phyloP scores from a whole-genome alignment of 164 flowering plant species.

The Stephania yunnanensis region DNA sequence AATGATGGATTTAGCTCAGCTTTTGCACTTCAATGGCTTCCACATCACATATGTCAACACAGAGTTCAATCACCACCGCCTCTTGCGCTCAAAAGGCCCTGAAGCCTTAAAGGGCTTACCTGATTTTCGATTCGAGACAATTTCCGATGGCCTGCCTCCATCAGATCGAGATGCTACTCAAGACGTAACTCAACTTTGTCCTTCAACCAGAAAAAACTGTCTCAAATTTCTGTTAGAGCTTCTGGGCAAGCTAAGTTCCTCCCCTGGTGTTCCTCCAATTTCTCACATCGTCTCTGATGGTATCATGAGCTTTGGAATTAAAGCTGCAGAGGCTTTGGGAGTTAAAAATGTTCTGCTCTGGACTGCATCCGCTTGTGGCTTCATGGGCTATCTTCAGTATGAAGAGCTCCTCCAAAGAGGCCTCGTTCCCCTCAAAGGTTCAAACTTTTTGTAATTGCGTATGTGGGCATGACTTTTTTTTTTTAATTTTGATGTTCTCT shows the following conservation, averaged over 20 bases:
- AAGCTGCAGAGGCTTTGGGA: slow-evolving; percentile 35
- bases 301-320: slow-evolving; percentile 31
- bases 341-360: slow-evolving; percentile 35
- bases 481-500: too few species aligned
- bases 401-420: slow-evolving; percentile 8
- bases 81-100: slow-evolving; percentile 35
- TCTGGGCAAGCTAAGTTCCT: slow-evolving; percentile 20
- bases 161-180: slow-evolving; percentile 47
- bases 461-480: too few species aligned
- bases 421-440: slow-evolving; percentile 10
- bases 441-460: too few species aligned
- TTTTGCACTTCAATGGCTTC: slow-evolving; percentile 47
- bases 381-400: slow-evolving; percentile 6
- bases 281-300: slow-evolving; percentile 42
- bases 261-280: slow-evolving; percentile 27
- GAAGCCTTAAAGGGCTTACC: slow-evolving; percentile 26
- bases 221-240: slow-evolving; percentile 26
- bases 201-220: slow-evolving; percentile 27
- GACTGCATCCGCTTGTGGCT: slow-evolving; percentile 27
- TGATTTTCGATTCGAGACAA: slow-evolving; percentile 45
- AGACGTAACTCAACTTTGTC: slow-evolving; percentile 31
- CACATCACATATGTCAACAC: slow-evolving; percentile 56
- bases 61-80: slow-evolving; percentile 51
- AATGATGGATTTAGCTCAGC: slow-evolving; percentile 45
- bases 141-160: slow-evolving; percentile 55